Base-by-base conservation (phyloP, 164 flowering plant species). In the Tinospora cordifolia region DNA sequence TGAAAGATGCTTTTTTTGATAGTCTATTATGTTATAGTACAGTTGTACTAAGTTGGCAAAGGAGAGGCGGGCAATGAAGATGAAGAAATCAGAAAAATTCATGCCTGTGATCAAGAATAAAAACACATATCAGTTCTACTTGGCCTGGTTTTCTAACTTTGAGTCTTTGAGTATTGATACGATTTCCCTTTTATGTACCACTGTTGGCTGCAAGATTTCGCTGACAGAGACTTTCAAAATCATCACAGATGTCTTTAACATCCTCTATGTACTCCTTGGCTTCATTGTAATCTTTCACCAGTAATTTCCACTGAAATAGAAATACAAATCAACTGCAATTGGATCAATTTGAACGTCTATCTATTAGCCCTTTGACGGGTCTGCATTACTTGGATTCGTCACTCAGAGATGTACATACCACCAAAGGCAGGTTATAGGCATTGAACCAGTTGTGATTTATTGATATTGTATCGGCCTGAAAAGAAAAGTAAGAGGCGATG, bases 371-470 rank as follows among this genome's bases (percentile, higher is more conserved):
- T 62, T 30, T 2, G 40, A 39, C 2, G 27, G 41, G 47, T 65
- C 11, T 38, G 47, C 46, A 30, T 3, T 26, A 65, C 59, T 8
- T 60, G 10, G 12, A 14, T 63, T 22, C 69, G 71, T 59, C 17
- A 47, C 40, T 71, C 63, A 44, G 74, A 60, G 3, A 54, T 4
- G 21, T 62, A 75, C 92, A 84, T 84, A 94, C 98, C 92, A 92
- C 97, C 90, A 91, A 87, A 65, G 81, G 73, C 63, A 94, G 82
- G 69, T 92, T 92, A 73, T 86, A 82, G 38, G 83, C 91, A 80
- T 94, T 92, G 84, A 90, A 90, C 98, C 98, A 92, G 76, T 92
- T 92, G 84, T 92, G 96, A 74, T 92, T 90, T 71, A 92, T 90
- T 30, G 98, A 92, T 75, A 92, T 84, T 44, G 96, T 88, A 71